A percentile compares a stretch with the other conserved stretches of the same genome.
phyloP scores from a whole-genome alignment of 805 yeast genomes.

The Kodamaea fukazawae region DNA sequence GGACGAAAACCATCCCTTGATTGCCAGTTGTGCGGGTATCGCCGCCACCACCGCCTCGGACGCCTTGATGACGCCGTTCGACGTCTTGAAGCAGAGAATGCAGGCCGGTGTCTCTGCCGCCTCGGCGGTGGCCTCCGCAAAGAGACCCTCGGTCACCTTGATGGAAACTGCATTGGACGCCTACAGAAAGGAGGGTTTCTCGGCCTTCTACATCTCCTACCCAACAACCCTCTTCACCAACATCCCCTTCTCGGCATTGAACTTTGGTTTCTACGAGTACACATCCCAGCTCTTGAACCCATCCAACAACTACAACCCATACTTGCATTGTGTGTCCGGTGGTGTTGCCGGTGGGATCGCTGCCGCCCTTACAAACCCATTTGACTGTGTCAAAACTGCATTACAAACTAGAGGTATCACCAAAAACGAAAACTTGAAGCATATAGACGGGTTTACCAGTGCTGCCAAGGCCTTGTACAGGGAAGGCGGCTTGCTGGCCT shows the following conservation, averaged over 20 bases:
- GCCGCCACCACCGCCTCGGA: slow-evolving; percentile 91
- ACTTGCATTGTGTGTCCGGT: slow-evolving; percentile 88
- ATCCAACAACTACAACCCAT: slow-evolving; percentile 73
- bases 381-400: slow-evolving; percentile 90
- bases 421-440: slow-evolving; percentile 45
- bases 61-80: slow-evolving; percentile 97
- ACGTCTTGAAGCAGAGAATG: slow-evolving; percentile 93
- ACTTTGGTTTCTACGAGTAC: slow-evolving; percentile 89
- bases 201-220: slow-evolving; percentile 87
- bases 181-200: slow-evolving; percentile 60
- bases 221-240: slow-evolving; percentile 92
- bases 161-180: slow-evolving; percentile 44
- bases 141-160: slow-evolving; percentile 21
- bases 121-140: slow-evolving; percentile 3
- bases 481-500: slow-evolving; percentile 62
- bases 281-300: slow-evolving; percentile 80
- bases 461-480: slow-evolving; percentile 69
- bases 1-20: slow-evolving; percentile 70
- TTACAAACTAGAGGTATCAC: slow-evolving; percentile 76
- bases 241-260: slow-evolving; percentile 92
- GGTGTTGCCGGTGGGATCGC: slow-evolving; percentile 93
- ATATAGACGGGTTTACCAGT: slow-evolving; percentile 61
- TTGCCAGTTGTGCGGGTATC: slow-evolving; percentile 85
- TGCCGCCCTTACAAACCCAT: slow-evolving; percentile 91
- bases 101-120: slow-evolving; percentile 42